Evolutionary conservation across 2,329 filamentous ascomycete genomes (phyloP), one percentile per base, ranked within the genome.

Genomic region (Microcyclosporella mali): DNA sequence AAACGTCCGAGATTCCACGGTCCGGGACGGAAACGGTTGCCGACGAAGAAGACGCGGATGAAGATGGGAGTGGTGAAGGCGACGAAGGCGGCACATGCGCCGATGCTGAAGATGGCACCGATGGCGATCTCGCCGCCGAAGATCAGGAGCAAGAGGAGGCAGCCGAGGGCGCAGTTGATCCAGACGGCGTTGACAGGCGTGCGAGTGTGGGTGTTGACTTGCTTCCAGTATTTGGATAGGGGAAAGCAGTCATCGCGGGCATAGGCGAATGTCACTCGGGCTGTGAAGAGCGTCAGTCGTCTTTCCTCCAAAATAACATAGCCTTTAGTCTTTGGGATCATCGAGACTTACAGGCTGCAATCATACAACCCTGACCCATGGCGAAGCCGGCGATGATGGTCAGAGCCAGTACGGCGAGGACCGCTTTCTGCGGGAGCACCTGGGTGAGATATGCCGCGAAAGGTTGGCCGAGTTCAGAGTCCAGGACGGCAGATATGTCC

Each of bases 281-380:
- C n/a, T n/a, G n/a, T n/a, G 6, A n/a, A n/a, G n/a, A n/a, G n/a
- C n/a, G n/a, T n/a, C n/a, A n/a, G n/a, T n/a, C n/a, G n/a, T n/a
- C n/a, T n/a, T n/a, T n/a, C n/a, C n/a, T n/a, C n/a, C 11, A 27
- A 3, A 27, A 25, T 27, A 4, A 7, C 27, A 8, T 29, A n/a
- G 27, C 27, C 8, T 8, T 29, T n/a, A 29, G 8, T 29, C 27
- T n/a, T n/a, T n/a, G 8, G 27, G n/a, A 29, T 8, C 8, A 8
- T 29, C 27, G 8, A n/a, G 27, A 29, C 27, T 29, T n/a, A n/a
- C n/a, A 56, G 1, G 75, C 75, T 6, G 75, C 73, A 29, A 86
- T 76, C 78, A 84, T 85, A 59, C 81, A 84, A 1, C 81, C 82
- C 60, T 85, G 81, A 4, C 82, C 82, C 78, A 85, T 85, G 31